Conservation (phyloP, 1,284 basidiomycete genomes). For the Pyrrhoderma noxium region DNA sequence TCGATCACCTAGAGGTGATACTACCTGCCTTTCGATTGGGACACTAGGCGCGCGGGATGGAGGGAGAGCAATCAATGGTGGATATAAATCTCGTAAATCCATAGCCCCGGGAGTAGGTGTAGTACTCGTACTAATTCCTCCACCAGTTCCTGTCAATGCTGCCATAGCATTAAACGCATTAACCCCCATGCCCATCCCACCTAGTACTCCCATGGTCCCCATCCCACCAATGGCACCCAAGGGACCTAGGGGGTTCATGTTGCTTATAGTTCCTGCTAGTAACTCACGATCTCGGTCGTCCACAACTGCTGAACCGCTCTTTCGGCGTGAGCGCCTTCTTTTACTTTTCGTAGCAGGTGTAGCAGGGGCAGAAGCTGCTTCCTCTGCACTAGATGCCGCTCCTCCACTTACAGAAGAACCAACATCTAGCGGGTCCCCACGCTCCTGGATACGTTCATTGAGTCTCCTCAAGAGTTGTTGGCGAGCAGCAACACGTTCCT, state of each 20-base stretch:
- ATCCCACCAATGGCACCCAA: no score
- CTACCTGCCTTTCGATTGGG: conserved; percentile 11
- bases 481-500: conserved; percentile 64
- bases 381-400: conserved; percentile 47
- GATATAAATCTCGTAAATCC: conserved; percentile 22
- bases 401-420: conserved; percentile 33
- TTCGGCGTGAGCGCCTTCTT: conserved; percentile 51
- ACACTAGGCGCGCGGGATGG: conserved; percentile 14
- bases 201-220: no score
- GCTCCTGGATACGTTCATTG: conserved; percentile 54
- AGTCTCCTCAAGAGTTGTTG: conserved; percentile 56
- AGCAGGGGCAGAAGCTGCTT: conserved; percentile 34
- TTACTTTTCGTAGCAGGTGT: conserved; percentile 39
- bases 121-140: conserved; percentile 22
- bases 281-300: conserved; percentile 49
- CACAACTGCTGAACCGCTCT: conserved; percentile 40
- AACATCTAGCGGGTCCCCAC: conserved; percentile 43
- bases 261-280: no score
- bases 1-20: no score
- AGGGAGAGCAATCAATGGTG: conserved; percentile 13
- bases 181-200: not conserved
- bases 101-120: conserved; percentile 56
- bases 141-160: conserved; percentile 32
- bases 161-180: conserved; percentile 26
- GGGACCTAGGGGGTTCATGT: no score